Percentiles rank a stretch among this genome's conserved stretches.
Evolutionary conservation across 768 basidiomycete species (phyloP).

Genomic region (Cyclocybe aegerita): DNA sequence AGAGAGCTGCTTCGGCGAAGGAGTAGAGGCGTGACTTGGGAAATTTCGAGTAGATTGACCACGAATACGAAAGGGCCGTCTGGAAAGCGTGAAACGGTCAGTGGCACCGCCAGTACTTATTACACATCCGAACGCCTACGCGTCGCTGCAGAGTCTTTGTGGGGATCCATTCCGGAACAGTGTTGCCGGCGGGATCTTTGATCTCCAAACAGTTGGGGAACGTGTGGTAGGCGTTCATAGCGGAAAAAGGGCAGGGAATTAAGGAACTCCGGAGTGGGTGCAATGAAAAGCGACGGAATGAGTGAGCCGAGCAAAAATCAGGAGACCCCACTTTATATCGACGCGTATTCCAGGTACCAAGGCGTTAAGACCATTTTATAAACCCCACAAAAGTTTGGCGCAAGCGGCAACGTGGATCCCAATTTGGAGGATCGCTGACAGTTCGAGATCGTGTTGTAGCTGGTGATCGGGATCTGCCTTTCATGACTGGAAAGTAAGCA

Average conservation of each 20-base stretch:
- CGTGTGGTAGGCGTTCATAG: conserved; percentile 11
- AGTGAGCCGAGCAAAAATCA: not conserved
- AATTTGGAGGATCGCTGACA: too few relatives aligned
- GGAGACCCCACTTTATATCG: not conserved
- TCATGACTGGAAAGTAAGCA: too few relatives aligned
- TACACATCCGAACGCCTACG: not conserved
- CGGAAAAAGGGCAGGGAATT: not conserved
- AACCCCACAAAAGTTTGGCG: too few relatives aligned
- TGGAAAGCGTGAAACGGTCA: not conserved
- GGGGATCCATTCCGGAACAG: conserved; percentile 1
- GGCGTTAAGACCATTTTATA: too few relatives aligned
- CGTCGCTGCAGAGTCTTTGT: conserved; percentile 7
- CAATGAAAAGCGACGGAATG: not conserved
- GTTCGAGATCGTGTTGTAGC: too few relatives aligned
- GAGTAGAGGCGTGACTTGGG: conserved; percentile 6
- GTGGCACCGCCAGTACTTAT: not conserved
- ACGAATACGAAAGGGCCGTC: not conserved
- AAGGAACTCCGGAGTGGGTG: not conserved
- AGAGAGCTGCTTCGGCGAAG: conserved; percentile 21
- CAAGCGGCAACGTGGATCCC: too few relatives aligned
- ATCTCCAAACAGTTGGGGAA: conserved; percentile 10
- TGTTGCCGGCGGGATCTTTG: conserved; percentile 6
- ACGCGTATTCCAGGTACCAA: too few relatives aligned
- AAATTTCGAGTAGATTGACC: not conserved
- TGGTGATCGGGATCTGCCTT: too few relatives aligned